Evolutionary conservation across 2,329 filamentous ascomycete species (phyloP).

Genomic region (Colletotrichum navitas): DNA sequence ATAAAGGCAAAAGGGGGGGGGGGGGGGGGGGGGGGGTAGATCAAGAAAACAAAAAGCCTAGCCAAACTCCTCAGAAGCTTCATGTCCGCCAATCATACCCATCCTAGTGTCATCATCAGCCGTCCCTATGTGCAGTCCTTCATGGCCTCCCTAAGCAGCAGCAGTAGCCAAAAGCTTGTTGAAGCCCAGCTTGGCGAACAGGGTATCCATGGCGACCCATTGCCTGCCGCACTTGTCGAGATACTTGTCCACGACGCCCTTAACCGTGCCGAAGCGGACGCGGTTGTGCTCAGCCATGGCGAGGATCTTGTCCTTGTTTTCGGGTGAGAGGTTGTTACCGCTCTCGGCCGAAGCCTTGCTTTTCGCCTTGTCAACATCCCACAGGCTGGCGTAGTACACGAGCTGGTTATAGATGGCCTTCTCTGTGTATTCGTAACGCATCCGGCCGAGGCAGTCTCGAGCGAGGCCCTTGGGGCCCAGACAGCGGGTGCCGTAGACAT

Average conservation of each 20-base stretch:
- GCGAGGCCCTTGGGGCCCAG: conserved; percentile 88
- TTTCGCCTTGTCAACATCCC: conserved; percentile 88
- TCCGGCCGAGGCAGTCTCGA: conserved; percentile 85
- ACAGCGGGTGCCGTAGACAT: conserved; percentile 91
- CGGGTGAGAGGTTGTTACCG: conserved; percentile 55
- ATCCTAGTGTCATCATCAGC: conserved; percentile 19
- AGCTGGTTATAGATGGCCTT: conserved; percentile 96
- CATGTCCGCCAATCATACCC: not conserved
- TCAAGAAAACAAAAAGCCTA: not conserved
- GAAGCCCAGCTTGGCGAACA: conserved; percentile 80
- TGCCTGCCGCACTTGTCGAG: conserved; percentile 90
- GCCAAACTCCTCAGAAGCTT: conserved; percentile 2
- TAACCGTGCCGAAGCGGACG: conserved; percentile 80
- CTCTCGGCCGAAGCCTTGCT: conserved; percentile 54
- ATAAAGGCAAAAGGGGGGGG: not conserved
- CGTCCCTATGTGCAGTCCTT: not conserved
- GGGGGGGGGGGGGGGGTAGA: not conserved
- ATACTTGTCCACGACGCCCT: conserved; percentile 83
- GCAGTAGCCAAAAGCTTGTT: conserved; percentile 47
- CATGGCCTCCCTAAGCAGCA: conserved; percentile 3
- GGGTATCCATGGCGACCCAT: conserved; percentile 92
- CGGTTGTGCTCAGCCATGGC: conserved; percentile 87
- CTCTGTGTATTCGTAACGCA: conserved; percentile 90
- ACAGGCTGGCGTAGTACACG: conserved; percentile 85
- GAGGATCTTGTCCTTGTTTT: conserved; percentile 72